Evolutionary conservation across 306 rosid species (phyloP).

Genomic region (Castanea mollissima): DNA sequence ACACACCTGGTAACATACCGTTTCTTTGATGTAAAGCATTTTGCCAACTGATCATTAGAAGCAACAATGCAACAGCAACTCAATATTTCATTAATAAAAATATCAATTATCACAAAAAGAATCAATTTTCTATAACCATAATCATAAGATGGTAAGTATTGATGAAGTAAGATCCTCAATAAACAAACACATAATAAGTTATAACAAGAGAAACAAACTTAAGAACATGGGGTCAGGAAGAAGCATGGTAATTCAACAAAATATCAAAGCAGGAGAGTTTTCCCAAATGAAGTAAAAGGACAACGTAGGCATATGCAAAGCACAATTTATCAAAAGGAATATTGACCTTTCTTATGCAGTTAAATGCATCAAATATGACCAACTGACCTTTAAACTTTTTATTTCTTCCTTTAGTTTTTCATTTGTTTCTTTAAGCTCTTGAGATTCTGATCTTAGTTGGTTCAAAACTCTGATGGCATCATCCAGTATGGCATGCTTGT

Average conservation of each 20-base stretch:
- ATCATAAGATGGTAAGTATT: neutral
- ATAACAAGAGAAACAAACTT: neutral
- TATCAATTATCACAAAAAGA: neutral
- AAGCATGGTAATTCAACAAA: neutral
- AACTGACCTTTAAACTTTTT: constrained; percentile 71
- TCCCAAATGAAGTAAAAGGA: neutral
- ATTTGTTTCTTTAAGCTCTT: constrained; percentile 73
- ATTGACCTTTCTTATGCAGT: neutral
- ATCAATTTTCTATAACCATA: neutral
- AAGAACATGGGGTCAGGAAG: neutral
- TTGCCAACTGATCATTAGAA: neutral
- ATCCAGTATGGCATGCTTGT: constrained; percentile 78
- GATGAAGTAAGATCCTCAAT: neutral
- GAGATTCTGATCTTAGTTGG: constrained; percentile 71
- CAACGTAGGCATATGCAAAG: neutral
- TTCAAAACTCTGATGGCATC: constrained; percentile 79
- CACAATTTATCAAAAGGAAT: neutral
- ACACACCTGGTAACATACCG: neutral
- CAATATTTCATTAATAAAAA: neutral
- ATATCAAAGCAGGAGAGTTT: neutral
- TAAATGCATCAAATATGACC: constrained; percentile 18
- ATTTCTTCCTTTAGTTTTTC: constrained; percentile 74
- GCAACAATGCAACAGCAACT: neutral
- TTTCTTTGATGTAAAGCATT: neutral
- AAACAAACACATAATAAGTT: neutral